Conservation (phyloP, 257 asterid genomes). For the Lavandula angustifolia region DNA sequence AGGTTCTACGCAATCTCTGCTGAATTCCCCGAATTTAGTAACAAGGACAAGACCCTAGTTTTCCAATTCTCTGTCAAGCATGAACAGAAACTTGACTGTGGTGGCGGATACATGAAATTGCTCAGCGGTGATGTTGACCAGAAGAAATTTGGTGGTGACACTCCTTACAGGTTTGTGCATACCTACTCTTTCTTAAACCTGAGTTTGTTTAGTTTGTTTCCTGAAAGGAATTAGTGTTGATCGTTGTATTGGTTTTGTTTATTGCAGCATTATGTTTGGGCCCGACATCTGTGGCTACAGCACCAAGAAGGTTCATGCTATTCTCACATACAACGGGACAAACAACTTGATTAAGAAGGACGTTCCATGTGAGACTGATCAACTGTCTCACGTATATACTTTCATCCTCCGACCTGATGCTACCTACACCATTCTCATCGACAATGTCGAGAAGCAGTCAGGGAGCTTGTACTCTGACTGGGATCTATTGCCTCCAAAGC, state of each 20-base stretch:
- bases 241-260: constrained; percentile 15
- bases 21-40: constrained; percentile 91
- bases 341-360: constrained; percentile 92
- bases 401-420: constrained; percentile 95
- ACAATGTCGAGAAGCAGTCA: constrained; percentile 86
- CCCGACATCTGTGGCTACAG: constrained; percentile 92
- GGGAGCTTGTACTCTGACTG: constrained; percentile 95
- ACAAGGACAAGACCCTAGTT: constrained; percentile 82
- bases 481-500: constrained; percentile 88
- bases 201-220: background rate
- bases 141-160: constrained; percentile 92
- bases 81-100: constrained; percentile 99
- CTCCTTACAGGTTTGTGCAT: constrained; percentile 74
- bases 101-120: constrained; percentile 99
- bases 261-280: constrained; percentile 95
- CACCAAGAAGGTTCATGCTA: constrained; percentile 88
- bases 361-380: constrained; percentile 98
- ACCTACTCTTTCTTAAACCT: background rate
- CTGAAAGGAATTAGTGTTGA: constrained; percentile 26
- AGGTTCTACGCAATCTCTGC: constrained; percentile 96
- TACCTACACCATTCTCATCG: constrained; percentile 86
- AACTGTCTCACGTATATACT: constrained; percentile 87
- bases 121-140: constrained; percentile 86
- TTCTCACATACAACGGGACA: constrained; percentile 66
- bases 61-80: constrained; percentile 97